Evolutionary conservation across 2,329 filamentous ascomycete species (phyloP), one percentile per base, ranked within the genome.

Genomic region (Arthrinium phaeospermum): DNA sequence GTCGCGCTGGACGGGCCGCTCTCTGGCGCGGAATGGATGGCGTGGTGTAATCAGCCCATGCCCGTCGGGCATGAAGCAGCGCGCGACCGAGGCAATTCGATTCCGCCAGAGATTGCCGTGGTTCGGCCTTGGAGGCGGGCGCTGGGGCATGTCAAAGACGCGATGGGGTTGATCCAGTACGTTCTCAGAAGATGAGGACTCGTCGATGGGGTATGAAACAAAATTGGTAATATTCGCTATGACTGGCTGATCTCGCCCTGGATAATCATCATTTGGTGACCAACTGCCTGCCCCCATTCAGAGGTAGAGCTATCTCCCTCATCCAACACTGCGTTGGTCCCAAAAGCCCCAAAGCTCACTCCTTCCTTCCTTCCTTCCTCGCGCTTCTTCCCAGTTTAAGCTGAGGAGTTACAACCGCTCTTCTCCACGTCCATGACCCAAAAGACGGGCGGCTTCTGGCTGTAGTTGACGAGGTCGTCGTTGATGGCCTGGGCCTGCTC

Each of bases 381-480:
- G 5, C 16, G 3, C 19, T 14, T 1, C 19, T 12, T 14, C 19
- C 24, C 1, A 14, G 1, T n/a, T 34, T 13, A 68, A 8, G 67
- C 41, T 41, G 67, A 27, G 1, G 47, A 51, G 30, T 19, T 24
- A 0, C 24, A 68, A 6, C 41, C 13, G 5, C 19, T 45, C 22
- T 45, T 53, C 34, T 57, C 12, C 46, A 70, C 72, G 10, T 71
- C 69, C 69, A 51, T 8, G n/a, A 71, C 71, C 72, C 72, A 73
- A 13, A 49, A 47, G 12, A n/a, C 41, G 0, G 73, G 46, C 8
- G 72, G 49, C 69, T 71, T 71, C 61, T 72, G 64, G 41, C 69
- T 71, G 67, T 71, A 74, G 71, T 73, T 72, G 53, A 30, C 61
- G 10, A 72, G 47, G 68, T 74, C 73, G 47, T 73, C 72, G 16